phyloP scores from a whole-genome alignment of 768 basidiomycete species.

The Lentinula detonsa region DNA sequence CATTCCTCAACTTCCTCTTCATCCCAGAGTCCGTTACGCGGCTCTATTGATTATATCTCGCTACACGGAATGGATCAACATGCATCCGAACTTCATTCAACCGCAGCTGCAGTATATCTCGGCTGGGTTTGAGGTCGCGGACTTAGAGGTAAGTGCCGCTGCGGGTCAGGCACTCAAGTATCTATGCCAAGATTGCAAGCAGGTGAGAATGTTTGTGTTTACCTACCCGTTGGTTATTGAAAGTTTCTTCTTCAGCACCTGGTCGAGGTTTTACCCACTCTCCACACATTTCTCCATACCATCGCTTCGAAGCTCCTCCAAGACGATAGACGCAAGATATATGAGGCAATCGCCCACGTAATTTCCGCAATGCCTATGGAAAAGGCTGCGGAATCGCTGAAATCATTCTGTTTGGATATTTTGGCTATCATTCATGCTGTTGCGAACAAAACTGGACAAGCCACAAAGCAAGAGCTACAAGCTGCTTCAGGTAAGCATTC shows the following conservation, averaged over 20 bases:
- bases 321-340: slow-evolving; percentile 87
- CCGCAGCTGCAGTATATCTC: slow-evolving; percentile 90
- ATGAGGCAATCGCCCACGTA: slow-evolving; percentile 93
- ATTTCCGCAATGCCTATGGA: slow-evolving; percentile 93
- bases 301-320: slow-evolving; percentile 75
- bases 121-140: slow-evolving; percentile 78
- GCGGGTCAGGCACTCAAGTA: slow-evolving; percentile 96
- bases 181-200: slow-evolving; percentile 94
- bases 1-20: slow-evolving; percentile 81
- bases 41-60: slow-evolving; percentile 91
- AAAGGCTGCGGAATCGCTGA: slow-evolving; percentile 79
- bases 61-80: slow-evolving; percentile 95
- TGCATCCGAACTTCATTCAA: slow-evolving; percentile 81
- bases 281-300: slow-evolving; percentile 82
- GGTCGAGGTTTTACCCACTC: slow-evolving; percentile 83
- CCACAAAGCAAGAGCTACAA: slow-evolving; percentile 68
- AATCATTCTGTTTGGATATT: slow-evolving; percentile 82
- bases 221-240: neutral
- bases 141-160: slow-evolving; percentile 83
- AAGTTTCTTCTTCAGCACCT: slow-evolving; percentile 56
- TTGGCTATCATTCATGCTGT: slow-evolving; percentile 69
- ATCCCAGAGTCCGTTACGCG: slow-evolving; percentile 92
- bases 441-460: slow-evolving; percentile 43
- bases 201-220: slow-evolving; percentile 36
- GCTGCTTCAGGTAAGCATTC: slow-evolving; percentile 57